Evolutionary conservation across 768 basidiomycete species (phyloP).

Genomic region (Piloderma croceum): DNA sequence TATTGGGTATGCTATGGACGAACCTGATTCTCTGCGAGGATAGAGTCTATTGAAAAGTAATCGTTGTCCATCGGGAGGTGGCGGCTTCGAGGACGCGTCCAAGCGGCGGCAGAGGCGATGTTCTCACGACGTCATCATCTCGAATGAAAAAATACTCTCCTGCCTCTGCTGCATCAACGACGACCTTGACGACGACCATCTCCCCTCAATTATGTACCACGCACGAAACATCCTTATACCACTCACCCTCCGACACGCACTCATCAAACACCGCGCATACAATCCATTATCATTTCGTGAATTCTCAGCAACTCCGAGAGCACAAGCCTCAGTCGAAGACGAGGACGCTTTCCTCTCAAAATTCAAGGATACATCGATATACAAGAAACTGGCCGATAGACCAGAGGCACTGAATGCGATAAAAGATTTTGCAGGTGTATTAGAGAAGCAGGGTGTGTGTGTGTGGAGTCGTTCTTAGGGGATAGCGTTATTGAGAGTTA

Average conservation of each 20-base stretch:
- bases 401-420: constrained; percentile 49
- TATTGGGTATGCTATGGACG: constrained; percentile 5
- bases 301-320: constrained; percentile 24
- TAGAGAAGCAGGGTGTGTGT: constrained; percentile 44
- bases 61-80: constrained; percentile 68
- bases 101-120: not conserved
- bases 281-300: too few species aligned
- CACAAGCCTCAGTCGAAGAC: constrained; percentile 8
- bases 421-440: constrained; percentile 35
- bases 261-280: too few species aligned
- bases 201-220: too few species aligned
- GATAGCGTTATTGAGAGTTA: too few species aligned
- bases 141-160: too few species aligned
- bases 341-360: constrained; percentile 31
- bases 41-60: constrained; percentile 88
- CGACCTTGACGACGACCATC: too few species aligned
- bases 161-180: too few species aligned
- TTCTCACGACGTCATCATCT: too few species aligned
- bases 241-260: too few species aligned
- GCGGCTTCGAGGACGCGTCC: not conserved
- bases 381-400: constrained; percentile 42
- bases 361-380: constrained; percentile 41
- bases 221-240: too few species aligned
- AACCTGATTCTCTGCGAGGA: constrained; percentile 89
- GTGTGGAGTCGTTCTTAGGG: constrained; percentile 1